Evolutionary conservation across 768 basidiomycete genomes (phyloP), one percentile per base, ranked within the genome.

Genomic region (Podaxis sp.): DNA sequence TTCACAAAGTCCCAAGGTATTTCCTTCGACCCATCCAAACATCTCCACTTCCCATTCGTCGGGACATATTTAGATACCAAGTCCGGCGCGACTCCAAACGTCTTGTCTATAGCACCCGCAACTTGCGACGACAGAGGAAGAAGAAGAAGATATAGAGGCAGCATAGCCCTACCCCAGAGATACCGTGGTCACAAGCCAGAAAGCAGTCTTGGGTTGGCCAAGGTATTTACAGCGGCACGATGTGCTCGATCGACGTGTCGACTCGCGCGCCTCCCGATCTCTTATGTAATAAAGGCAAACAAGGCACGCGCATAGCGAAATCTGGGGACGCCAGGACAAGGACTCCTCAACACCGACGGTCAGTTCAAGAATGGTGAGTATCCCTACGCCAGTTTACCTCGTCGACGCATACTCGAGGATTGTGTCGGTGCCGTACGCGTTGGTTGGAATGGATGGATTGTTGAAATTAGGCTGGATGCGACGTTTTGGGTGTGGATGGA

Each of bases 1-100:
- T 98, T 97, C 26, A 97, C 87, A 20, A 90, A 87, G 37, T 78
- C 75, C 87, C 88, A 94, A 2, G 88, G 77, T 66, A 98, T 93
- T 65, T 85, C 81, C 69, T 87, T 88, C 0, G 86, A 88, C 22
- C 88, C 90, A 68, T 95, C 89, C 64, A 96, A 76, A 76, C 95
- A 97, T 65, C 77, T 82, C 91, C 94, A 96, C 26, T 80, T 83
- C 24, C 82, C 79, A 57, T 74, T 76, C 5, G 78, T 74, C 12
- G 88, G 81, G 2, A 74, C 74, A 69, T 92, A 93, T 73, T 82
- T 84, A 11, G 82, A 71, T 12, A 83, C 67, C 6, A 88, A 73
- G 51, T 77, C 74, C 0, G 88, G 89, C 10, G 77, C 66, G 24
- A 91, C 84, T 7, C 90, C 90, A 41, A 79, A 76, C 0, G 81